Evolutionary conservation across 176 grass and related monocot genomes (phyloP), one percentile per base, ranked within the genome.

Genomic region (Calamus simplicifolius): DNA sequence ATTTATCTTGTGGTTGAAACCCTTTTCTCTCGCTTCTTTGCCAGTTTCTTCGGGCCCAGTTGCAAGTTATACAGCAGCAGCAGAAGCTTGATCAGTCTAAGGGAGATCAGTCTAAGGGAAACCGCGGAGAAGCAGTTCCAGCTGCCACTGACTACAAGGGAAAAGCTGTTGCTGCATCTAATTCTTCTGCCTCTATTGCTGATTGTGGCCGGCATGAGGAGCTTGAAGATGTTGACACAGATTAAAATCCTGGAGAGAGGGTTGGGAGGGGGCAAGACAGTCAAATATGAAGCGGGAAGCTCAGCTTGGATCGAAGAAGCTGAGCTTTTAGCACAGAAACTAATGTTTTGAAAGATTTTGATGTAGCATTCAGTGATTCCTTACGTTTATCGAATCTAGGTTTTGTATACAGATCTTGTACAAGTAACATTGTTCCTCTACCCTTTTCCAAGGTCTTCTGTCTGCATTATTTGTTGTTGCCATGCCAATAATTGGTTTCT

Each of bases 41-140:
- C 6, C 70, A 93, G 88, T 55, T 87, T 59, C 72, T 93, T 61
- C 76, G 76, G 75, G 84, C 75, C 58, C 77, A 80, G 57, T 60
- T 93, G 61, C 79, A 87, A 72, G 68, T 81, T 79, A 30, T 87
- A 63, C 83, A 78, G 74, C 54, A 78, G 30, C 51, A 72, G 51
- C 49, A 35, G 35, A 13, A 43, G 35, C 1, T 10, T 27, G 73
- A 75, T 18, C 67, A 68, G 25, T 67, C 50, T 48, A 29, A 69
- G 56, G 23, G 49, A 18, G 73, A 75, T 18, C 67, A 68, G 25
- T 67, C 50, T 48, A 29, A 69, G 56, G 23, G 49, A 18, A 50
- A 43, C 10, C 2, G 35, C 12, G 10, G 35, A 43, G 35, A 3
- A 13, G 35, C 28, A 14, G 25, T 49, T 29, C 58, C 29, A 27